Evolutionary conservation across 352 stramenopile species (phyloP).

Genomic region (Pythium grandisporangium): DNA sequence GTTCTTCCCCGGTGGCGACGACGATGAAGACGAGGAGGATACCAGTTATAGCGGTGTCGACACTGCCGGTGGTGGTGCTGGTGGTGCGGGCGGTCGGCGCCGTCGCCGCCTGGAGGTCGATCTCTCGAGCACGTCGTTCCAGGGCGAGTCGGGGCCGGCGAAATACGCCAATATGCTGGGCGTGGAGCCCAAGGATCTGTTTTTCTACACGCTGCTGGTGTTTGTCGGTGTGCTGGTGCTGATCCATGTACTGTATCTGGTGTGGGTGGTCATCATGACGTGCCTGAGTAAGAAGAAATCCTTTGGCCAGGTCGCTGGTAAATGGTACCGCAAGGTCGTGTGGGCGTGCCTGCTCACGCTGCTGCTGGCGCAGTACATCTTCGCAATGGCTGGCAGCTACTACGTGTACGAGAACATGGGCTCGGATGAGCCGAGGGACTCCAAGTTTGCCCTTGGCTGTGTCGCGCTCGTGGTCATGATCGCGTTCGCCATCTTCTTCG

Average conservation of each 20-base stretch:
- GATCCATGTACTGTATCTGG: conserved; percentile 55
- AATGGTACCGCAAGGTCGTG: conserved; percentile 79
- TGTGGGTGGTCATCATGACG: conserved; percentile 39
- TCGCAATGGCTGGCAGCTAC: conserved; percentile 75
- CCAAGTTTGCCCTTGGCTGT: conserved; percentile 28
- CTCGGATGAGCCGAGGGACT: conserved; percentile 19
- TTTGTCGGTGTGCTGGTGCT: conserved; percentile 46
- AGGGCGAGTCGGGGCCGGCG: conserved; percentile 44
- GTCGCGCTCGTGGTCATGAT: conserved; percentile 34
- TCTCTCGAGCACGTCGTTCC: conserved; percentile 16
- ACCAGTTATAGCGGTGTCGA: too few relatives aligned
- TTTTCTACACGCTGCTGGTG: conserved; percentile 73
- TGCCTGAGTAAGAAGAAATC: conserved; percentile 47
- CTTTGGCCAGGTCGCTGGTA: conserved; percentile 36
- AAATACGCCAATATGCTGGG: conserved; percentile 64
- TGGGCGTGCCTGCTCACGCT: conserved; percentile 62
- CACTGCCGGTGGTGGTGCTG: too few relatives aligned
- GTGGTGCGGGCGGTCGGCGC: too few relatives aligned
- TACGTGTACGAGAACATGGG: conserved; percentile 44
- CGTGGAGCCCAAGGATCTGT: conserved; percentile 51
- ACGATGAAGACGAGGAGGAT: too few relatives aligned
- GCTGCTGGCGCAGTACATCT: conserved; percentile 80
- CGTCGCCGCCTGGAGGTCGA: not conserved
- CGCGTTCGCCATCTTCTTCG: conserved; percentile 50
- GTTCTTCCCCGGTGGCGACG: conserved; percentile 9